Evolutionary conservation across 805 yeast genomes (phyloP).

Genomic region (Wickerhamiella vanderwaltii): DNA sequence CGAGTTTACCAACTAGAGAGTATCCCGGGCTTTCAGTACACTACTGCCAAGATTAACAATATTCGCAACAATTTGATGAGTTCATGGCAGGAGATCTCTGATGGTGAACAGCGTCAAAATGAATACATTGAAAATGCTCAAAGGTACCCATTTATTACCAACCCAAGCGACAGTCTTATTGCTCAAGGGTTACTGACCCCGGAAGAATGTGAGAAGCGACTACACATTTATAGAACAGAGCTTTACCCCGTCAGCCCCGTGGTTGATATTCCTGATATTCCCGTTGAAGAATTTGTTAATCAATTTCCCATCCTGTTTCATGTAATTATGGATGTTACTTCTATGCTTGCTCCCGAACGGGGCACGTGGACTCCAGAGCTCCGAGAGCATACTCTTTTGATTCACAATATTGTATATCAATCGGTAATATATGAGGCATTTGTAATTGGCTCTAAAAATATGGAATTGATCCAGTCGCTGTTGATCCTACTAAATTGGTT

Average conservation of each 20-base stretch:
- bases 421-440: conserved; percentile 41
- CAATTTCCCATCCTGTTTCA: conserved; percentile 51
- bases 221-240: conserved; percentile 37
- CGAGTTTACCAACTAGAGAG: conserved; percentile 12
- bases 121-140: conserved; percentile 32
- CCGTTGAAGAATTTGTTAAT: conserved; percentile 38
- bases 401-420: conserved; percentile 25
- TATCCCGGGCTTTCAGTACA: conserved; percentile 7
- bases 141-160: conserved; percentile 15
- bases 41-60: conserved; percentile 8
- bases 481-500: conserved; percentile 64
- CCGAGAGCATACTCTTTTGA: conserved; percentile 7
- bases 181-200: conserved; percentile 43
- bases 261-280: conserved; percentile 38
- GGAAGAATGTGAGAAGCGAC: conserved; percentile 46
- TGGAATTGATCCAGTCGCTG: conserved; percentile 53
- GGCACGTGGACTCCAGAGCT: conserved; percentile 8
- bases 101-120: conserved; percentile 42
- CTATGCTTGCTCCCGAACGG: conserved; percentile 24
- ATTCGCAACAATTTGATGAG: conserved; percentile 20
- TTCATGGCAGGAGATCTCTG: conserved; percentile 20
- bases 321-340: conserved; percentile 50
- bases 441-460: conserved; percentile 55
- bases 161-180: conserved; percentile 31
- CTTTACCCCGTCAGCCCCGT: conserved; percentile 44